Conservation (phyloP, 139 green algal species). For the Chlamydomonas sphaeroides region DNA sequence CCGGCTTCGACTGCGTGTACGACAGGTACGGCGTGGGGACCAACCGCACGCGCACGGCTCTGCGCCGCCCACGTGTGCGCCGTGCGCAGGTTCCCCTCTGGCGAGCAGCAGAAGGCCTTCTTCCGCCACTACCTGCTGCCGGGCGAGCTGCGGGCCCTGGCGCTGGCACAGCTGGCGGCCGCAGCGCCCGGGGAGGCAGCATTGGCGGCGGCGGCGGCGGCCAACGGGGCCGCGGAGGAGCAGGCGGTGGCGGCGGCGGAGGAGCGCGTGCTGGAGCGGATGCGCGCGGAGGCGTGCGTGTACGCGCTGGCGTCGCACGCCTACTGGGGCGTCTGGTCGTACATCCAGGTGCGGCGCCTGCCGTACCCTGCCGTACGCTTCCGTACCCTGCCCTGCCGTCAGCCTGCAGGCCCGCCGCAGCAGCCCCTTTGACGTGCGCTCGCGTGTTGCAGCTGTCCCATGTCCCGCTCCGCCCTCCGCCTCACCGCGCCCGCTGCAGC, state of each 20-base stretch:
- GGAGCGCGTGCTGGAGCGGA: slow-evolving; percentile 40
- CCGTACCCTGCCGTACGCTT: no score
- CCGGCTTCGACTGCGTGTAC: slow-evolving; percentile 96
- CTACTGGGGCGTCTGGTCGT: slow-evolving; percentile 94
- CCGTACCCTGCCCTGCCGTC: no score
- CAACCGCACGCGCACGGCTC: no score
- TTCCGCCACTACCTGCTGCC: slow-evolving; percentile 74
- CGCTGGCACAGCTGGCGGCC: not conserved
- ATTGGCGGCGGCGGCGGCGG: no score
- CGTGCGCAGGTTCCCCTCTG: slow-evolving; percentile 40
- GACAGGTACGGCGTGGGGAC: slow-evolving; percentile 63
- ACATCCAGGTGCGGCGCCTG: slow-evolving; percentile 72
- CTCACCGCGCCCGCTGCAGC: no score
- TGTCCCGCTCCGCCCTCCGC: no score
- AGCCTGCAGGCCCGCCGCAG: no score
- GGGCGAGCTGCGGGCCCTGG: not conserved
- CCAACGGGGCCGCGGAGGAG: not conserved
- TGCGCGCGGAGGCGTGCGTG: slow-evolving; percentile 81
- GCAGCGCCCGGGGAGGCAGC: no score
- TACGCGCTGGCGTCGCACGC: slow-evolving; percentile 88
- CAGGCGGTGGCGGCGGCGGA: not conserved
- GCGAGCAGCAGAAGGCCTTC: slow-evolving; percentile 65
- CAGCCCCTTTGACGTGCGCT: no score
- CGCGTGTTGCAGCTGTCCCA: no score
- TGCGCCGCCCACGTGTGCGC: no score